Conservation (phyloP, 345 rosid species). For the Orychophragmus violaceus region DNA sequence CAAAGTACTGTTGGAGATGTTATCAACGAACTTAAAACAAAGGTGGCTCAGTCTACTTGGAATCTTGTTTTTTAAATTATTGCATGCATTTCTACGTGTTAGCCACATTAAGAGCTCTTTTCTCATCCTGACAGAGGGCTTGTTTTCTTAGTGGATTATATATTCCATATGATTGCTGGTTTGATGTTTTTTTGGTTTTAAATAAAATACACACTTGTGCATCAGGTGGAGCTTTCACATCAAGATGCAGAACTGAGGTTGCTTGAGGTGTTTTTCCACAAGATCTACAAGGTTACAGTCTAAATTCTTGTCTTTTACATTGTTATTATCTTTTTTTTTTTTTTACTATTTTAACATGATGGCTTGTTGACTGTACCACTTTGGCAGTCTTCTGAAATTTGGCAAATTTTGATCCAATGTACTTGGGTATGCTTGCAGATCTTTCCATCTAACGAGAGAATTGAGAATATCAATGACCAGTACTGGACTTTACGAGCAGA, state of each 20-base stretch:
- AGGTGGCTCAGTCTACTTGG: constrained; percentile 5
- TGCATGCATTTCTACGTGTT: constrained; percentile 10
- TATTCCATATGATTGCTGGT: no score
- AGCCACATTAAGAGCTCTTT: no score
- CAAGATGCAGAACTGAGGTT: constrained; percentile 85
- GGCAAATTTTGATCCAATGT: background rate
- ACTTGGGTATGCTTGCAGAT: constrained; percentile 42
- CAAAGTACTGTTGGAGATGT: no score
- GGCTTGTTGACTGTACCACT: background rate
- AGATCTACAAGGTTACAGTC: constrained; percentile 75
- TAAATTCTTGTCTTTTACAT: background rate
- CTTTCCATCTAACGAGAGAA: constrained; percentile 75
- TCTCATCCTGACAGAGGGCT: no score
- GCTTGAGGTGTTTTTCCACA: constrained; percentile 89
- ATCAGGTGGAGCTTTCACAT: constrained; percentile 87
- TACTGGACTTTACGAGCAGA: constrained; percentile 97
- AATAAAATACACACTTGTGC: constrained; percentile 6
- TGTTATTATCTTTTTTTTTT: background rate
- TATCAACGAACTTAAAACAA: no score
- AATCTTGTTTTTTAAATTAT: background rate
- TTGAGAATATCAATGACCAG: constrained; percentile 94
- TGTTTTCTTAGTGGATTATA: no score
- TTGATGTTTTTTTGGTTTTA: background rate
- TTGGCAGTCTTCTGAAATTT: background rate
- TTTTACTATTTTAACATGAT: background rate